Evolutionary conservation across 495 filamentous ascomycete species (phyloP), one percentile per base, ranked within the genome.

Genomic region (Xylaria grammica): DNA sequence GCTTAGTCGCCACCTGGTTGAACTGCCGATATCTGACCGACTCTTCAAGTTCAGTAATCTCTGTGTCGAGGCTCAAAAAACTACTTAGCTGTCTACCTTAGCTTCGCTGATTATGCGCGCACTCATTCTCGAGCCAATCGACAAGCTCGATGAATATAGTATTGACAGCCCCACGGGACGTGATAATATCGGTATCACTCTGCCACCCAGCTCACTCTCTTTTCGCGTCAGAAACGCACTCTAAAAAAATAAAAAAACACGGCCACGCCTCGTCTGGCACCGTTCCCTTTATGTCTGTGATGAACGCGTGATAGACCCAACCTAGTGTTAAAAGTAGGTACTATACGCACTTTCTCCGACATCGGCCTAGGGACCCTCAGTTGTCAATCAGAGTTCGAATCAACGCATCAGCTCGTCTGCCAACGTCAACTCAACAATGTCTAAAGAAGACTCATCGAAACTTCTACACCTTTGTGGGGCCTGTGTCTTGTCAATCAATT

Each of bases 401-500:
- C 44, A 26, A 40, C 22, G 26, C 15, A 24, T n/a, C 53, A 36
- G 34, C 4, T 48, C 42, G 9, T 0, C 42, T 34, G 9, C 42
- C n/a, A 48, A 36, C 26, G 3, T 48, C 56, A 34, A 59, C 56
- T 48, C 56, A 34, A 59, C 42, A 36, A n/a, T 29, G 29, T 26
- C 42, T 26, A 57, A 34, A 34, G 42, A 20, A 59, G 42, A 59
- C 56, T 59, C 54, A 57, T 30, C 26, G n/a, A 40, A 42, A 24
- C 34, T 17, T 40, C 22, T 59, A 34, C 3, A 19, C 42, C 48
- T 46, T 48, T 24, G 42, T 48, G 56, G 42, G n/a, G 10, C 42
- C 56, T 19, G 8, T 24, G 36, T 24, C 26, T 46, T 46, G 19
- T 46, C 26, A 27, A 46, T 36, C 26, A 27, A 46, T 36, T 36